phyloP scores from a whole-genome alignment of 352 stramenopile genomes.

The Phytophthora tentaculata region DNA sequence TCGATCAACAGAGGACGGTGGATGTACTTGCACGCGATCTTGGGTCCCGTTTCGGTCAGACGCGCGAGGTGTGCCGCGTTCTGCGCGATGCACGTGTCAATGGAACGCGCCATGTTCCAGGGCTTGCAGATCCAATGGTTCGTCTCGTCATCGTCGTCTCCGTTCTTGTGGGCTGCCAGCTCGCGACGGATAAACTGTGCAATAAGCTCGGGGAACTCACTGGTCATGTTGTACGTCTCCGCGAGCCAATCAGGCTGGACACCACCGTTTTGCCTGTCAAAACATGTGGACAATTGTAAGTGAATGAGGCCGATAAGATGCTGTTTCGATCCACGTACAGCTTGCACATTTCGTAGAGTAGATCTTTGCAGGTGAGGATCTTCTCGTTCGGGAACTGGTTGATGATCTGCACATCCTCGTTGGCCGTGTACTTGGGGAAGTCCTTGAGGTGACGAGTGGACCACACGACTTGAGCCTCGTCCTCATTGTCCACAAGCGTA shows the following conservation, averaged over 20 bases:
- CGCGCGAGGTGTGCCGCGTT: conserved; percentile 53
- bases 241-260: conserved; percentile 50
- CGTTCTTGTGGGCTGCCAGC: conserved; percentile 32
- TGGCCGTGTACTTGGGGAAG: conserved; percentile 49
- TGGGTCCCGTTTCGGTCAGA: conserved; percentile 56
- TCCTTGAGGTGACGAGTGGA: conserved; percentile 61
- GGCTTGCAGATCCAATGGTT: conserved; percentile 74
- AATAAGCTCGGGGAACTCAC: conserved; percentile 60
- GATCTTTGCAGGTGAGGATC: conserved; percentile 64
- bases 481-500: conserved; percentile 46
- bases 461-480: conserved; percentile 58
- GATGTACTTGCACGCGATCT: conserved; percentile 67
- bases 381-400: conserved; percentile 74
- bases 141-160: conserved; percentile 41
- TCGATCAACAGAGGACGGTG: conserved; percentile 60
- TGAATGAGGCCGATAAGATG: background rate
- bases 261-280: conserved; percentile 45
- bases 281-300: conserved; percentile 4
- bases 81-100: conserved; percentile 60
- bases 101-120: conserved; percentile 68
- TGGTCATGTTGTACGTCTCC: conserved; percentile 65
- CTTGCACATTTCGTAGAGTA: conserved; percentile 70
- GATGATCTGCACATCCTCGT: conserved; percentile 56
- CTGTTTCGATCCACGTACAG: conserved; percentile 35
- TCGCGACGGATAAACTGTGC: conserved; percentile 52